phyloP scores from a whole-genome alignment of 2,329 filamentous ascomycete species.

The Zasmidium cellare region DNA sequence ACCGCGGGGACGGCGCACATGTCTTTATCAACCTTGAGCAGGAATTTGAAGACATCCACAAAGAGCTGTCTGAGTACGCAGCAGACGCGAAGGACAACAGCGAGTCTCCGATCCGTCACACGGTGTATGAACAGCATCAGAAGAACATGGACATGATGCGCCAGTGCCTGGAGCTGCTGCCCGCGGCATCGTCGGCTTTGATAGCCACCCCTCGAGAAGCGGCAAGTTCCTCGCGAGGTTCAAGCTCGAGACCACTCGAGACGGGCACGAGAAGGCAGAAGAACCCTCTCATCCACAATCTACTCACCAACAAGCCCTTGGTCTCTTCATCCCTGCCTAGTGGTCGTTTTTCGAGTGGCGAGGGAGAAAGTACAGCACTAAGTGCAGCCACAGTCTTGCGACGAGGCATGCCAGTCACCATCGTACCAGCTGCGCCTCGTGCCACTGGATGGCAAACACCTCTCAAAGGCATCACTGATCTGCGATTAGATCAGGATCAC shows the following conservation, averaged over 20 bases:
- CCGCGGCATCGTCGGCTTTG: constrained; percentile 80
- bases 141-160: constrained; percentile 74
- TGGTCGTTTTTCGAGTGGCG: constrained; percentile 48
- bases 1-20: constrained; percentile 63
- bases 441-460: constrained; percentile 68
- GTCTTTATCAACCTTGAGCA: constrained; percentile 93
- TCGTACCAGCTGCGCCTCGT: constrained; percentile 69
- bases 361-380: constrained; percentile 32
- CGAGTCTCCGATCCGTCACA: constrained; percentile 10
- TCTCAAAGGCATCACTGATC: constrained; percentile 56
- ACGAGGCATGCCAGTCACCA: constrained; percentile 82
- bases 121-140: constrained; percentile 51
- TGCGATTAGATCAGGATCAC: constrained; percentile 71
- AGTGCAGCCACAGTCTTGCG: constrained; percentile 75
- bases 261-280: constrained; percentile 59
- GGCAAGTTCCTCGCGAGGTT: constrained; percentile 56
- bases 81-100: constrained; percentile 21
- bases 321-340: constrained; percentile 87
- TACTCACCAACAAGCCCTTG: constrained; percentile 90
- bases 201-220: constrained; percentile 86
- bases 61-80: constrained; percentile 45
- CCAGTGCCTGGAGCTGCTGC: constrained; percentile 71
- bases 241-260: constrained; percentile 22
- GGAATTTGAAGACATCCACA: constrained; percentile 71
- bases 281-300: constrained; percentile 92